Base-by-base conservation (phyloP, 2,329 filamentous ascomycete species). In the Rosellinia necatrix region DNA sequence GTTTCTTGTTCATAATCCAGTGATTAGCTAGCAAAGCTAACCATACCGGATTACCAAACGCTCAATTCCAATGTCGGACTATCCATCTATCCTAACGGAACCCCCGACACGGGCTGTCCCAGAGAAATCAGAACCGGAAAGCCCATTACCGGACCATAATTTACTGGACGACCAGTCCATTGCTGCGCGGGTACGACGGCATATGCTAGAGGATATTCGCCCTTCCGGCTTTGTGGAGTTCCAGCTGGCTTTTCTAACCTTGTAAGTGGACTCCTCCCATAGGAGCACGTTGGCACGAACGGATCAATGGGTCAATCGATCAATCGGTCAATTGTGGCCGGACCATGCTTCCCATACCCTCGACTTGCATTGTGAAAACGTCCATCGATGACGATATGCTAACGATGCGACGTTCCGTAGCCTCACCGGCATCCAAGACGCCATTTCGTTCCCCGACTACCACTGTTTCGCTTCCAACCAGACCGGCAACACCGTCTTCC, bases 401-500 rank as follows among this genome's bases (percentile, higher is more conserved):
- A 37, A 62, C 22, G 15, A 35, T 32, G 13, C 3, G 24, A 34
- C 29, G 5, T 24, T 34, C n/a, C 30, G n/a, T 30, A 71, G 69
- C 49, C 80, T 74, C 59, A 80, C 78, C 29, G 79, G 79, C 21
- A 75, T 82, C 29, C 79, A 81, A 74, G 82, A 86, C 70, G 82
- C 82, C 44, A 78, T 81, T 17, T 79, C 82, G 2, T 86, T 84
- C 66, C 81, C 81, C 19, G 81, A 85, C 65, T 87, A 82, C 68
- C 78, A 80, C 69, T 85, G 81, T 66, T 86, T 87, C 68, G 81
- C 81, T 12, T 85, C 82, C 25, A 87, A 87, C 68, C 83, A 87
- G 65, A 87, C 84, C 0, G 84, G 85, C 56, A 87, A 87, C 71
- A 86, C 83, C 2, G 78, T 87, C 44, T 81, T 87, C 63, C 75